Evolutionary conservation across 2,329 filamentous ascomycete species (phyloP).

Genomic region (Xylaria multiplex): DNA sequence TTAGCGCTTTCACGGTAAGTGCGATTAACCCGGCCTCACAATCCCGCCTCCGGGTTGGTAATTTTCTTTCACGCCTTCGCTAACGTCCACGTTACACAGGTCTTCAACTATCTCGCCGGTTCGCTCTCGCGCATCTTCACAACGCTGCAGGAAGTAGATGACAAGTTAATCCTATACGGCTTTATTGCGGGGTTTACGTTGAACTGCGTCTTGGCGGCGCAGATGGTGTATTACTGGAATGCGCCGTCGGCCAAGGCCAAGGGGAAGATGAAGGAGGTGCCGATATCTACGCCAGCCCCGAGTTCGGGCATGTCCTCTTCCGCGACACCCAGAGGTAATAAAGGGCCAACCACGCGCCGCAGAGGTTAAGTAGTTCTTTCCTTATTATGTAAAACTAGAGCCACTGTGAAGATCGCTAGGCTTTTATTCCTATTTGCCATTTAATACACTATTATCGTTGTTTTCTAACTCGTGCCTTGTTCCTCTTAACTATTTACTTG

Average conservation of each 20-base stretch:
- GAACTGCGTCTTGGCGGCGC: constrained; percentile 84
- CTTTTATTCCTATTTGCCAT: not conserved
- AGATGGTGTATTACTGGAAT: constrained; percentile 99
- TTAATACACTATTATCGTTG: constrained; percentile 20
- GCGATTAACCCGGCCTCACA: constrained; percentile 1
- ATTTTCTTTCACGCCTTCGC: constrained; percentile 20
- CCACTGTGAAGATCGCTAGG: not conserved
- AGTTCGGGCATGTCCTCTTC: constrained; percentile 46
- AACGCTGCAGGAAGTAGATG: constrained; percentile 95
- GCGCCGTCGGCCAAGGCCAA: constrained; percentile 59
- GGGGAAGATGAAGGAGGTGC: constrained; percentile 54
- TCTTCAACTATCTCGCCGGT: constrained; percentile 97
- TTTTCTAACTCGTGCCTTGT: constrained; percentile 2
- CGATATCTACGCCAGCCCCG: constrained; percentile 38
- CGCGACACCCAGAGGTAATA: constrained; percentile 52
- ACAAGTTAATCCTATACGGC: constrained; percentile 94
- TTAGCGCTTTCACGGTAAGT: constrained; percentile 93
- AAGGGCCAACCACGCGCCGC: constrained; percentile 56
- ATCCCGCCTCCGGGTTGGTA: not conserved
- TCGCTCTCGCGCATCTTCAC: constrained; percentile 97
- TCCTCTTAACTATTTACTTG: constrained; percentile 5
- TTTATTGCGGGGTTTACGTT: constrained; percentile 92
- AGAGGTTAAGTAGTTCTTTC: constrained; percentile 49
- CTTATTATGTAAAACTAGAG: not conserved
- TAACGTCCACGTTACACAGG: constrained; percentile 61